Evolutionary conservation across 1,284 basidiomycete genomes (phyloP), one percentile per base, ranked within the genome.

Genomic region (Trametes versicolor): DNA sequence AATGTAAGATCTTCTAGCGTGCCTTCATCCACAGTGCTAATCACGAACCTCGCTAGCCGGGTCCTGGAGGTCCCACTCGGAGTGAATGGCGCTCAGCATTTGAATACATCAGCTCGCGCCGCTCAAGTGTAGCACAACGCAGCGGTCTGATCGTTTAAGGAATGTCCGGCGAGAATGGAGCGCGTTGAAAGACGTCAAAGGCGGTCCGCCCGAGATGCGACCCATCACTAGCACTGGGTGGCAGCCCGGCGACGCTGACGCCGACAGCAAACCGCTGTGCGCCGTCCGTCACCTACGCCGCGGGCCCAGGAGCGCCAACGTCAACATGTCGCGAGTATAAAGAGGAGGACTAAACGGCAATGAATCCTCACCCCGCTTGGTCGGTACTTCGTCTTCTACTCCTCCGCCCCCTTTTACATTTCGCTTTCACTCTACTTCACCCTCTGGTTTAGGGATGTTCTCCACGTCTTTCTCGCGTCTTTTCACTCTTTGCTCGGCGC

Each of bases 391-490:
- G 37, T 60, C 51, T 60, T 60, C 58, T 47, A 17, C 48, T 53
- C 51, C 50, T 36, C 27, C 41, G 4, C 48, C 25, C 43, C 27
- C 29, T n/a, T 56, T 32, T 21, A 56, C 41, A 21, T 53, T 53
- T 52, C 43, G 37, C 17, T 52, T 60, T 53, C 27, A 25, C 43
- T 47, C 49, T 54, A 52, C 43, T 45, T 60, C 50, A 32, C 58
- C 58, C 58, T 60, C 58, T 54, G 58, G 50, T 43, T 60, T 60
- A 60, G 58, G 58, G 58, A 60, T 60, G 58, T 60, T 60, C 41
- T 60, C 50, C 43, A 29, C 43, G 50, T 53, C 58, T 60, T 54
- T 60, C 51, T 54, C 58, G 50, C 58, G 50, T 48, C 29, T 60
- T 47, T 52, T 60, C 51, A 53, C 58, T 23, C 39, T 54, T 45